Conservation (phyloP, 257 asterid species). For the Coffea canephora region DNA sequence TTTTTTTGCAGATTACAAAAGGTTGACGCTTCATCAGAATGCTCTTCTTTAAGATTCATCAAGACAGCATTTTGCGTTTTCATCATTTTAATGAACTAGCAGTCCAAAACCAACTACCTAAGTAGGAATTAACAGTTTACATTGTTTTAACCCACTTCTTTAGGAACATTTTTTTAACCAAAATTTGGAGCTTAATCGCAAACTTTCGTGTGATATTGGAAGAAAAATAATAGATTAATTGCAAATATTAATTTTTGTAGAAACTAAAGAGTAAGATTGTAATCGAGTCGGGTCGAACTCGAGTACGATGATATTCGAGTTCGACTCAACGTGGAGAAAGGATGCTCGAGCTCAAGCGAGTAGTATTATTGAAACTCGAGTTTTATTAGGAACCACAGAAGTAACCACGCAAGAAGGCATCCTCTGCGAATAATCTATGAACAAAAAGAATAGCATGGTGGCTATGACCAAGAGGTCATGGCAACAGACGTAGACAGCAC, state of each 20-base stretch:
- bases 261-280: neutral
- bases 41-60: neutral
- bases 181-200: neutral
- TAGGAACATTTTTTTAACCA: neutral
- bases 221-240: neutral
- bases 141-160: too few relatives aligned
- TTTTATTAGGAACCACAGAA: neutral
- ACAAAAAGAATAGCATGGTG: neutral
- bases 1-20: neutral
- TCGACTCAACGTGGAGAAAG: too few relatives aligned
- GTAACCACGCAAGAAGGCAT: neutral
- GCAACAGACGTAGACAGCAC: neutral
- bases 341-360: too few relatives aligned
- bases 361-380: too few relatives aligned
- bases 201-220: neutral
- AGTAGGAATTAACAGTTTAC: neutral
- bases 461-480: neutral
- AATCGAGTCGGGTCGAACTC: too few relatives aligned
- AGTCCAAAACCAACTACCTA: neutral
- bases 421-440: neutral
- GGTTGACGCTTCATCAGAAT: neutral
- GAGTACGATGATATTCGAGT: too few relatives aligned
- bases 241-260: neutral
- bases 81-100: neutral
- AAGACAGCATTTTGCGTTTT: too few relatives aligned